phyloP scores from a whole-genome alignment of 2,329 filamentous ascomycete species.

The Colletotrichum chrysophilum region DNA sequence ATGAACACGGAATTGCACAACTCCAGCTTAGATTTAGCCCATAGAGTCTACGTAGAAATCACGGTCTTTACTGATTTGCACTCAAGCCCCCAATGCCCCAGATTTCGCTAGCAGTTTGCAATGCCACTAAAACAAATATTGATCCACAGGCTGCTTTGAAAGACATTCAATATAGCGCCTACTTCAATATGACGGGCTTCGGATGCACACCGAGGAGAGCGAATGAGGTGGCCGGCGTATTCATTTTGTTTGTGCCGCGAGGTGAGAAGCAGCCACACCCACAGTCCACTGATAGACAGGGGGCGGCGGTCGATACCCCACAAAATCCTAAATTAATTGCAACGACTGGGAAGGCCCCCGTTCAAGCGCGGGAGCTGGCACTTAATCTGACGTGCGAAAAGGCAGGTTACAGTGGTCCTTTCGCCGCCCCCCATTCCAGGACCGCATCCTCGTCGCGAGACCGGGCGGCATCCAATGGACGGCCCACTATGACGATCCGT shows the following conservation, averaged over 20 bases:
- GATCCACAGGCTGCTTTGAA: background rate
- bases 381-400: background rate
- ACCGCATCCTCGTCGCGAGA: background rate
- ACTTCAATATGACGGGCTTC: background rate
- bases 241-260: background rate
- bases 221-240: background rate
- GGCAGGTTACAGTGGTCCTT: background rate
- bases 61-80: constrained; percentile 16
- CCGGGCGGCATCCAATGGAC: background rate
- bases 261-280: background rate
- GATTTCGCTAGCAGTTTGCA: background rate
- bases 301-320: background rate
- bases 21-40: constrained; percentile 3
- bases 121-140: background rate
- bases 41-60: background rate
- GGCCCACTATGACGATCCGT: constrained; percentile 13
- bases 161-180: background rate
- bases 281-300: background rate
- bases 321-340: background rate
- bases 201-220: background rate
- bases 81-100: background rate
- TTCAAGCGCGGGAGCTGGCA: background rate
- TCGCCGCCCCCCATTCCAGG: background rate
- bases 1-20: background rate
- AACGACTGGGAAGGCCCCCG: constrained; percentile 1